Conservation (phyloP, 2,329 filamentous ascomycete genomes). For the Purpureocillium lavendulum region DNA sequence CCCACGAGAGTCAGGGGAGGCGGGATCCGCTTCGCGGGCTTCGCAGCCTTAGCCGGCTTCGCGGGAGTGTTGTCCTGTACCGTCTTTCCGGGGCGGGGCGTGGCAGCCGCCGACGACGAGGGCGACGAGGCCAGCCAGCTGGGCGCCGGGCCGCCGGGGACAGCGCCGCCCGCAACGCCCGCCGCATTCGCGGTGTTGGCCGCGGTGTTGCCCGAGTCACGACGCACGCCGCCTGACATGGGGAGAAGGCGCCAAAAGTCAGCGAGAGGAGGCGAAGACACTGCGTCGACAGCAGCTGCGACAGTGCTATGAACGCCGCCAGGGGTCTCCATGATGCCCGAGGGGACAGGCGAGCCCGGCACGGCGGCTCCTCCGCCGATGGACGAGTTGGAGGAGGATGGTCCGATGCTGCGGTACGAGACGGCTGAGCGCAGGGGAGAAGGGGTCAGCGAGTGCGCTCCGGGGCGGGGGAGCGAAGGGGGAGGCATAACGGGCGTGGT, state of each 20-base stretch:
- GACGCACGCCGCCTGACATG: background rate
- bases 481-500: too few relatives aligned
- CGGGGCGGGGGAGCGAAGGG: background rate
- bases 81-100: background rate
- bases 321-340: too few relatives aligned
- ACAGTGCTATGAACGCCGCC: too few relatives aligned
- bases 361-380: too few relatives aligned
- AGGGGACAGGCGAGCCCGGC: too few relatives aligned
- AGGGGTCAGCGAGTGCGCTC: background rate
- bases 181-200: background rate
- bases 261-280: background rate
- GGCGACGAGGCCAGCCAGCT: constrained; percentile 2
- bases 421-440: constrained; percentile 1
- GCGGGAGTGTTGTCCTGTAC: too few relatives aligned
- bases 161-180: background rate
- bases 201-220: background rate
- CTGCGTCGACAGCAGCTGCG: too few relatives aligned
- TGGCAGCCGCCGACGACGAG: background rate
- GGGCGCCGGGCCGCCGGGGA: background rate
- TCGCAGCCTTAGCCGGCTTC: too few relatives aligned
- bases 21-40: too few relatives aligned
- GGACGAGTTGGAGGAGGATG: background rate
- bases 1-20: background rate
- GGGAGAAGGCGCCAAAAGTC: constrained; percentile 5
- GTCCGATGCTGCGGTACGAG: background rate